A percentile compares a stretch with the other conserved stretches of the same genome.
Conservation (phyloP, 306 rosid species). For the Quercus cerris region DNA sequence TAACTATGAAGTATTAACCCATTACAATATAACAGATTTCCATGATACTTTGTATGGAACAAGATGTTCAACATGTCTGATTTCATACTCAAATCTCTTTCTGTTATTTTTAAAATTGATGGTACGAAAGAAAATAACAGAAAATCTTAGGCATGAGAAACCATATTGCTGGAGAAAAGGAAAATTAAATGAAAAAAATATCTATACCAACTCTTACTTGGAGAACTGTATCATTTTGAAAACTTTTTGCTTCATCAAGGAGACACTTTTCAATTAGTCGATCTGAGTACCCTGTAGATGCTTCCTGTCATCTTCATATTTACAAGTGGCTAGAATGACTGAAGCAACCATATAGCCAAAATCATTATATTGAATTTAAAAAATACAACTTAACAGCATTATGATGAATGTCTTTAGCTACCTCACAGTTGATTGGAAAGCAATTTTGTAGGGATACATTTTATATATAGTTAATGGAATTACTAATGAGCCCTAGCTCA, state of each 20-base stretch:
- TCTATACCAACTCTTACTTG: not conserved
- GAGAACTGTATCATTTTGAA: not conserved
- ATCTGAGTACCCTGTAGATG: not conserved
- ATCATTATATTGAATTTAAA: too few relatives aligned
- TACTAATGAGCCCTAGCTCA: not conserved
- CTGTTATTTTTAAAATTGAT: not conserved
- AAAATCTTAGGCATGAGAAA: not conserved
- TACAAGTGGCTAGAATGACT: too few relatives aligned
- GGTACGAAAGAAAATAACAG: not conserved
- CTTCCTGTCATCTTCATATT: not conserved
- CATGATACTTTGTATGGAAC: not conserved
- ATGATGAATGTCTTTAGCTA: not conserved
- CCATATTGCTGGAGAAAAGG: not conserved
- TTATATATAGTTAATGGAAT: not conserved
- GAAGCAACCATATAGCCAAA: too few relatives aligned
- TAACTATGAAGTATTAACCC: constrained; percentile 5
- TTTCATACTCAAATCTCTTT: not conserved
- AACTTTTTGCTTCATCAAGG: not conserved
- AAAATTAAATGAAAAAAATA: not conserved
- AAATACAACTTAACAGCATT: too few relatives aligned
- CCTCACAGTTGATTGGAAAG: not conserved
- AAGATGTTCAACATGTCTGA: not conserved
- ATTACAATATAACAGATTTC: not conserved
- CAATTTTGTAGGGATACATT: not conserved
- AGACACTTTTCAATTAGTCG: not conserved